These are phyloP conservation scores for Orbilia oligospora DNA, from an alignment of 2,329 filamentous ascomycete species.

Conservation along the genomic window DNA sequence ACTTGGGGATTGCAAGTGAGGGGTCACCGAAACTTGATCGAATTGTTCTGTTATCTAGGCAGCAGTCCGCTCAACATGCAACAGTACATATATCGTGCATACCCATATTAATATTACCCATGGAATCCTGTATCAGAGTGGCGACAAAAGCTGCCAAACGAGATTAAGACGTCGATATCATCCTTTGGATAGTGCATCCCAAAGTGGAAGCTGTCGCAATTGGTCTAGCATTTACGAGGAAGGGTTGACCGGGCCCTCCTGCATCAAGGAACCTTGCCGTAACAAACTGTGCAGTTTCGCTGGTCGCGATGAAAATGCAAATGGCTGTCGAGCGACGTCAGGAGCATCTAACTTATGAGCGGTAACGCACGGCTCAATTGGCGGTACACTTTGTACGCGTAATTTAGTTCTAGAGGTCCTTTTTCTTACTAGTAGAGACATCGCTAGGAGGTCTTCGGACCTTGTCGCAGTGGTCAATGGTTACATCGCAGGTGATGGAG, in stretches of 20 bases:
- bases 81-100: not conserved
- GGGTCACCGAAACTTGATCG: not conserved
- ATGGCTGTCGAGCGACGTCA: not conserved
- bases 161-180: not conserved
- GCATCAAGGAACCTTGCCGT: not conserved
- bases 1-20: conserved; percentile 3
- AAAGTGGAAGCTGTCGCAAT: conserved; percentile 45
- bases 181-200: not conserved
- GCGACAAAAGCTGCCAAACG: conserved; percentile 8
- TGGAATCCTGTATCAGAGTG: conserved; percentile 18
- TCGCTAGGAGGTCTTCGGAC: not conserved
- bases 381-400: not conserved
- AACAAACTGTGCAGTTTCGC: not conserved
- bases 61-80: conserved; percentile 31
- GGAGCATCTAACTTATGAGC: not conserved
- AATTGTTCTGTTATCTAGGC: conserved; percentile 33
- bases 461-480: not conserved
- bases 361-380: not conserved
- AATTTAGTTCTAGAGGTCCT: not conserved
- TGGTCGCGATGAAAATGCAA: not conserved
- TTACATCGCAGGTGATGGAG: not conserved
- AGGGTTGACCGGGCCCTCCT: not conserved
- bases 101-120: not conserved
- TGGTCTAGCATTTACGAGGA: conserved; percentile 14
- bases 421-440: not conserved